These are phyloP conservation scores for Aspergillus ellipticus DNA, from an alignment of 495 filamentous ascomycete species.

Conservation along the genomic window DNA sequence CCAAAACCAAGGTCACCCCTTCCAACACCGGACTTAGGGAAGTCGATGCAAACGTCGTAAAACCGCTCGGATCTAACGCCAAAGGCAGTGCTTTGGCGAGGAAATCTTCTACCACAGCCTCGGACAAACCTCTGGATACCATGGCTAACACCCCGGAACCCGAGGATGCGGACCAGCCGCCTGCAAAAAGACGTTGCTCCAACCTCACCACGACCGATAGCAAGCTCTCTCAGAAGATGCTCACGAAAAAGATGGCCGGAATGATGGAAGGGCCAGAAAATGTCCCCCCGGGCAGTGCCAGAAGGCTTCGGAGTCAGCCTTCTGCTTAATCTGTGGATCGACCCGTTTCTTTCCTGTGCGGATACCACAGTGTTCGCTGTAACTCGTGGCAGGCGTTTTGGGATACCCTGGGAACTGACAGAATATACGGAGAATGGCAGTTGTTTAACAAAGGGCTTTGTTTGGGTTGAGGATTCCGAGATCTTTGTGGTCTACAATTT, in stretches of 20 bases:
- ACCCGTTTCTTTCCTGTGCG: slow-evolving; percentile 8
- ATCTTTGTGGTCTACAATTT: neutral
- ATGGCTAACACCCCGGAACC: slow-evolving; percentile 22
- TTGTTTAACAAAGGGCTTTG: neutral
- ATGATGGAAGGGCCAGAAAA: slow-evolving; percentile 61
- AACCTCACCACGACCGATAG: slow-evolving; percentile 31
- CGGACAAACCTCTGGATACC: slow-evolving; percentile 3
- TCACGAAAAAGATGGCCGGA: slow-evolving; percentile 40
- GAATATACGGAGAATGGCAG: slow-evolving; percentile 1
- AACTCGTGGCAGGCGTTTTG: slow-evolving; percentile 1
- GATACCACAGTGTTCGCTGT: neutral
- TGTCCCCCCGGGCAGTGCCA: slow-evolving; percentile 36
- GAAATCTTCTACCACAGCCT: slow-evolving; percentile 19
- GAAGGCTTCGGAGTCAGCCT: slow-evolving; percentile 27
- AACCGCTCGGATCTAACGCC: slow-evolving; percentile 29
- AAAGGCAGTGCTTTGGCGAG: slow-evolving; percentile 15
- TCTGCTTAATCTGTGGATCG: slow-evolving; percentile 18
- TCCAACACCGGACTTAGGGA: slow-evolving; percentile 52
- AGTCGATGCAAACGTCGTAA: slow-evolving; percentile 51
- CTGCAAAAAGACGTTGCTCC: slow-evolving; percentile 53
- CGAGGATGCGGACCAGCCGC: slow-evolving; percentile 43
- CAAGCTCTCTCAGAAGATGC: slow-evolving; percentile 41
- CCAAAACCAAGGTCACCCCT: slow-evolving; percentile 31
- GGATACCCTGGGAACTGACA: slow-evolving; percentile 1
- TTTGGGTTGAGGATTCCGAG: neutral